A percentile compares a stretch with the other conserved stretches of the same genome.
Conservation (phyloP, 257 asterid genomes). For the Avicennia marina region DNA sequence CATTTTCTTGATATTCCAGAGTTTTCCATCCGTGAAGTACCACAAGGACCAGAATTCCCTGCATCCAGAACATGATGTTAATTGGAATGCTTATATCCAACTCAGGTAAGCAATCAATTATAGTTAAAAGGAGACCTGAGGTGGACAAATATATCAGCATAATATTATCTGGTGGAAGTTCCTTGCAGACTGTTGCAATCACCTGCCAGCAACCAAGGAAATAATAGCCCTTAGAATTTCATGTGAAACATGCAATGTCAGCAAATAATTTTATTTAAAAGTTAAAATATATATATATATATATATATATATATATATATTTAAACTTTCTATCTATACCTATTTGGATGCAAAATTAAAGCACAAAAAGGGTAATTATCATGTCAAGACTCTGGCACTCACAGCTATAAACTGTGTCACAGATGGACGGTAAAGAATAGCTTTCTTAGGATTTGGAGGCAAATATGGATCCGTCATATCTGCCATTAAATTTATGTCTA, state of each 20-base stretch:
- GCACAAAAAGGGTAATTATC: neutral
- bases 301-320: too few relatives aligned
- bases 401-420: conserved; percentile 82
- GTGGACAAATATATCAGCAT: conserved; percentile 83
- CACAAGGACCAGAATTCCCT: conserved; percentile 50
- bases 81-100: conserved; percentile 13
- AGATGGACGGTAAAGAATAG: conserved; percentile 79
- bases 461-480: conserved; percentile 90
- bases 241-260: too few relatives aligned
- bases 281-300: too few relatives aligned
- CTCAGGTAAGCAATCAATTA: conserved; percentile 9
- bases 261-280: too few relatives aligned
- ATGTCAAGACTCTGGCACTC: conserved; percentile 36
- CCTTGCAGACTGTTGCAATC: conserved; percentile 77
- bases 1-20: conserved; percentile 48
- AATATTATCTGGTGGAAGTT: conserved; percentile 78
- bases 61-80: conserved; percentile 26
- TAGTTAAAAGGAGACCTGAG: conserved; percentile 48
- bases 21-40: conserved; percentile 44
- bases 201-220: conserved; percentile 39
- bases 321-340: conserved; percentile 11
- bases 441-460: conserved; percentile 95
- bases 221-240: too few relatives aligned
- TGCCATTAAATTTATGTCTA: conserved; percentile 72
- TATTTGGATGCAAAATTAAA: conserved; percentile 15